Evolutionary conservation across 2,329 filamentous ascomycete species (phyloP).

Genomic region (Penicillium sp.): DNA sequence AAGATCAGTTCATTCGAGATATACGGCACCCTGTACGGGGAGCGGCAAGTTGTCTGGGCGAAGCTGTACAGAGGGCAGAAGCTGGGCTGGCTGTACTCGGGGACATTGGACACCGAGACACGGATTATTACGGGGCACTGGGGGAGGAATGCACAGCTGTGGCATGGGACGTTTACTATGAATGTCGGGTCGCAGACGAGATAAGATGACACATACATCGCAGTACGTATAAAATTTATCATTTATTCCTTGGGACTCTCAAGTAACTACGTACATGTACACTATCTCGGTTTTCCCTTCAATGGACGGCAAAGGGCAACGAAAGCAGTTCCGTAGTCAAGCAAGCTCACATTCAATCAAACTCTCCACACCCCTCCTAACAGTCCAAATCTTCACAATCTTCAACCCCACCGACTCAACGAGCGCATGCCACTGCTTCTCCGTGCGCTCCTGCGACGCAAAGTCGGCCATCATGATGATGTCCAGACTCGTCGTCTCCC

Average conservation of each 20-base stretch:
- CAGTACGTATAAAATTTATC: too few species aligned
- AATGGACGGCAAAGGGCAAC: too few species aligned
- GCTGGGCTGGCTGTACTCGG: neutral
- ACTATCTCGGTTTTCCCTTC: too few species aligned
- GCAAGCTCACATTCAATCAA: conserved; percentile 33
- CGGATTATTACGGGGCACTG: neutral
- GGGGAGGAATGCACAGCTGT: neutral
- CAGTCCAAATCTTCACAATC: conserved; percentile 42
- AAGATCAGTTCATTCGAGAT: neutral
- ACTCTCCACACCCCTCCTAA: conserved; percentile 27
- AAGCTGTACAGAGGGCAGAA: neutral
- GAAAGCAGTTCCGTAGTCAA: neutral
- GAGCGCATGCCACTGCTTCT: conserved; percentile 43
- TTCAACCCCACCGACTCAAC: conserved; percentile 41
- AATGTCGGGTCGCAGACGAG: neutral
- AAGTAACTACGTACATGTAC: too few species aligned
- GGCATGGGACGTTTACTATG: neutral
- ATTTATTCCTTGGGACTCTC: too few species aligned
- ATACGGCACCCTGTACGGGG: neutral
- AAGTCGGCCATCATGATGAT: conserved; percentile 51
- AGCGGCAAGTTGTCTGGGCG: neutral
- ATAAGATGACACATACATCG: too few species aligned
- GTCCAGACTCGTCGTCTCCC: conserved; percentile 43
- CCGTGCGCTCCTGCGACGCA: conserved; percentile 46
- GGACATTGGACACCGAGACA: neutral